Evolutionary conservation across 2,329 filamentous ascomycete species (phyloP).

Genomic region (Talaromyces amestolkiae): DNA sequence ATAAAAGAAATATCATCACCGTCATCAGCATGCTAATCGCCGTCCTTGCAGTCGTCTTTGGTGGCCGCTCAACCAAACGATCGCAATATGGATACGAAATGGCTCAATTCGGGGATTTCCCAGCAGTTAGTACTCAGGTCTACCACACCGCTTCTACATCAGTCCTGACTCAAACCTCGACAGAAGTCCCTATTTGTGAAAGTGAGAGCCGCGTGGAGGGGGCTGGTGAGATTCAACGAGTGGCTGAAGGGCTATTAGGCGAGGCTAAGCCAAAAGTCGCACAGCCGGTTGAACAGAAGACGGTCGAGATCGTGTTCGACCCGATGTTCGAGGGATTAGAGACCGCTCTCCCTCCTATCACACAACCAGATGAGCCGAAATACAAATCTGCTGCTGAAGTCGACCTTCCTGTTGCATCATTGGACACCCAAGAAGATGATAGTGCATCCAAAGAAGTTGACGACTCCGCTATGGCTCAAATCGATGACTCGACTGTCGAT

Average conservation of each 20-base stretch:
- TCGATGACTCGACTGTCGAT: not conserved
- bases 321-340: not conserved
- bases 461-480: not conserved
- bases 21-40: constrained; percentile 50
- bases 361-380: not conserved
- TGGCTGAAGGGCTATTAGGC: constrained; percentile 17
- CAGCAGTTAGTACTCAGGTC: constrained; percentile 21
- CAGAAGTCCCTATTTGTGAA: constrained; percentile 18
- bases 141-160: constrained; percentile 17
- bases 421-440: not conserved
- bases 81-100: constrained; percentile 3
- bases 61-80: not conserved
- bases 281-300: not conserved
- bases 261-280: not conserved
- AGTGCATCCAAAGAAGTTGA: no score
- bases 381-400: not conserved
- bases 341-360: not conserved
- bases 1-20: constrained; percentile 47
- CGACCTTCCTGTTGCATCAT: not conserved
- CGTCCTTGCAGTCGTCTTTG: constrained; percentile 26
- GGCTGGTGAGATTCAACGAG: constrained; percentile 18
- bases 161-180: constrained; percentile 18
- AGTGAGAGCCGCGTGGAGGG: constrained; percentile 13
- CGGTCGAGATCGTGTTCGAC: not conserved
- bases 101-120: constrained; percentile 10